Conservation (phyloP, 1,284 basidiomycete genomes). For the Vanrija sp. region DNA sequence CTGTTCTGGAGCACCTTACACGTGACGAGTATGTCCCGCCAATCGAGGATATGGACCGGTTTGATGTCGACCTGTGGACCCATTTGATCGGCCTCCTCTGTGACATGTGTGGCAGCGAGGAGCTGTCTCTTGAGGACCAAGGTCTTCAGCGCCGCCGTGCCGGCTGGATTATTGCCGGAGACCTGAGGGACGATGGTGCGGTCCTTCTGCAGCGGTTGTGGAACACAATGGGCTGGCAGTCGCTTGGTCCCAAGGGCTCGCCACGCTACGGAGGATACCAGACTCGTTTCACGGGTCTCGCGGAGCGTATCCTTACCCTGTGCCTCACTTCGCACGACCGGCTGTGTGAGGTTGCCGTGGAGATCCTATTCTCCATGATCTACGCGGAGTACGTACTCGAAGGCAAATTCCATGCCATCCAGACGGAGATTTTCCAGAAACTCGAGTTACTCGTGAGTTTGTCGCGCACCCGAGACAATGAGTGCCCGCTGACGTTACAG, state of each 20-base stretch:
- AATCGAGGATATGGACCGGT: slow-evolving; percentile 60
- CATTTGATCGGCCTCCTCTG: slow-evolving; percentile 77
- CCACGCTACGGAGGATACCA: slow-evolving; percentile 57
- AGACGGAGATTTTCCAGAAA: slow-evolving; percentile 91
- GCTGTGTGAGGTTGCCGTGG: slow-evolving; percentile 82
- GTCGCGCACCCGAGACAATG: neutral
- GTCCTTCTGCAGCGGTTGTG: slow-evolving; percentile 77
- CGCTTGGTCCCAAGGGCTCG: neutral
- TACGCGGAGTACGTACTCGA: slow-evolving; percentile 82
- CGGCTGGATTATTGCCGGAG: slow-evolving; percentile 92
- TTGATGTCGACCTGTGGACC: slow-evolving; percentile 77
- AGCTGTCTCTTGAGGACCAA: slow-evolving; percentile 82
- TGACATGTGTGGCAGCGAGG: slow-evolving; percentile 79
- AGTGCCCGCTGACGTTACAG: slow-evolving; percentile 11
- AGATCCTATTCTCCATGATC: slow-evolving; percentile 94
- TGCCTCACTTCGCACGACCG: slow-evolving; percentile 94
- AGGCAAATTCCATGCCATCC: slow-evolving; percentile 77
- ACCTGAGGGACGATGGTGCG: slow-evolving; percentile 88
- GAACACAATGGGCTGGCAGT: slow-evolving; percentile 73
- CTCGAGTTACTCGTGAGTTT: slow-evolving; percentile 62
- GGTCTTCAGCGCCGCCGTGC: slow-evolving; percentile 75
- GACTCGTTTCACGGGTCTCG: slow-evolving; percentile 74
- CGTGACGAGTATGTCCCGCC: slow-evolving; percentile 71
- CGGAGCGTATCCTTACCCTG: slow-evolving; percentile 84
- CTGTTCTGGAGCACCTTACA: slow-evolving; percentile 71